Evolutionary conservation across 1,284 basidiomycete species (phyloP).

Genomic region (Ustilago esculenta): DNA sequence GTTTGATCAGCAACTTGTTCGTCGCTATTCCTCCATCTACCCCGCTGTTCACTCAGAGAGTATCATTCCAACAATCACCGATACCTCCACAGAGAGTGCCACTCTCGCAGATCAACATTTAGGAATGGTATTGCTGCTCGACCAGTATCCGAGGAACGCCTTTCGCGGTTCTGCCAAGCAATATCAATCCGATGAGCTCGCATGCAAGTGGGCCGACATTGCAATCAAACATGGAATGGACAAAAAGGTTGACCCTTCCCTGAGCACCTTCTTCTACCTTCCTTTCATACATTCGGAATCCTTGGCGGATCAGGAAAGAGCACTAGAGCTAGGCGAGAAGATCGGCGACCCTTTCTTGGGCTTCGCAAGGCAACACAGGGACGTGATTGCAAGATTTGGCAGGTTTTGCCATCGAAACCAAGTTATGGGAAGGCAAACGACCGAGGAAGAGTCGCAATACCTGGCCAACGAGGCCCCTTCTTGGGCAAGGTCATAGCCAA

Average conservation of each 20-base stretch:
- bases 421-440: slow-evolving; percentile 21
- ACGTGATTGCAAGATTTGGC: slow-evolving; percentile 28
- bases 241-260: slow-evolving; percentile 4
- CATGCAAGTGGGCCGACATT: slow-evolving; percentile 30
- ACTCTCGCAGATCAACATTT: slow-evolving; percentile 23
- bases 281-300: slow-evolving; percentile 37
- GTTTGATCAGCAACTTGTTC: slow-evolving; percentile 28
- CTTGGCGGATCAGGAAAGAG: slow-evolving; percentile 29
- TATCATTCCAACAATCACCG: slow-evolving; percentile 7
- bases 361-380: slow-evolving; percentile 24
- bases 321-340: slow-evolving; percentile 16
- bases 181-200: slow-evolving; percentile 25
- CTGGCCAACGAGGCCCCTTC: slow-evolving; percentile 15
- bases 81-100: background rate
- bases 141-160: slow-evolving; percentile 37
- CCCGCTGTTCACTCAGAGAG: slow-evolving; percentile 15
- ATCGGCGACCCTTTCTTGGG: slow-evolving; percentile 23
- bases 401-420: slow-evolving; percentile 37
- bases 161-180: slow-evolving; percentile 28
- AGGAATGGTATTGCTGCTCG: slow-evolving; percentile 39
- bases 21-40: slow-evolving; percentile 25
- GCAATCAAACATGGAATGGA: slow-evolving; percentile 19
- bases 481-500: slow-evolving; percentile 24
- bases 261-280: slow-evolving; percentile 26
- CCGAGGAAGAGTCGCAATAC: slow-evolving; percentile 23